Evolutionary conservation across 139 green algal genomes (phyloP).

Genomic region (Volvox africanus): DNA sequence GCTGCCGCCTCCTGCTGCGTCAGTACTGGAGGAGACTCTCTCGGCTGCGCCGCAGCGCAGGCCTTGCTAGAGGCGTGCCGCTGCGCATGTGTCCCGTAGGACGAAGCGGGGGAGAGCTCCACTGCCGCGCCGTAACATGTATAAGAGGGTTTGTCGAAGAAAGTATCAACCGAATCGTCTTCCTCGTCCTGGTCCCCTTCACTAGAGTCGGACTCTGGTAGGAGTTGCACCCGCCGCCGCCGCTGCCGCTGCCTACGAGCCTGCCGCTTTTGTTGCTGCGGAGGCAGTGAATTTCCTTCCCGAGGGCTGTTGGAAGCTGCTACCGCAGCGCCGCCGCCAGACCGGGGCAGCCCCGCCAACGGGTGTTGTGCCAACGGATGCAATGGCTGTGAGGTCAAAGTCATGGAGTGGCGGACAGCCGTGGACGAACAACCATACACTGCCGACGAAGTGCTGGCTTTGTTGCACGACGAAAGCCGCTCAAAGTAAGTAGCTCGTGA

Average conservation of each 20-base stretch:
- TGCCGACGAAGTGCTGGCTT: not conserved
- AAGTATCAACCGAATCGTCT: constrained; percentile 1
- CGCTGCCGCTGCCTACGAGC: not conserved
- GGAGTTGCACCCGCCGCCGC: not conserved
- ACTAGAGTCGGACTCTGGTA: not conserved
- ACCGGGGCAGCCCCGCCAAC: not conserved
- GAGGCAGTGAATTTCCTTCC: not conserved
- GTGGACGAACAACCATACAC: not conserved
- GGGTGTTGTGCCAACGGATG: constrained; percentile 22
- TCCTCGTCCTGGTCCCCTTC: not conserved
- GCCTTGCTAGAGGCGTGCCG: not conserved
- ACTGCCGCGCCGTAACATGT: not conserved
- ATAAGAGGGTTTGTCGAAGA: constrained; percentile 22
- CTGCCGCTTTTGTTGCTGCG: not conserved
- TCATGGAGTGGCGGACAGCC: not conserved
- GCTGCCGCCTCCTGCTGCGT: too few relatives aligned
- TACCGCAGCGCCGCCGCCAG: not conserved
- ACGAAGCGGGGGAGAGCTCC: not conserved
- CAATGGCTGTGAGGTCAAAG: not conserved
- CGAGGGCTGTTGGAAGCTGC: not conserved
- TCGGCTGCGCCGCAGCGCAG: not conserved
- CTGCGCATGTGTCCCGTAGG: not conserved
- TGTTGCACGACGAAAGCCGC: not conserved
- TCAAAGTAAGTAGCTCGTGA: constrained; percentile 25
- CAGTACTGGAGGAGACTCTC: not conserved